Conservation (phyloP, 2,329 filamentous ascomycete species). For the Fusarium miscanthi region DNA sequence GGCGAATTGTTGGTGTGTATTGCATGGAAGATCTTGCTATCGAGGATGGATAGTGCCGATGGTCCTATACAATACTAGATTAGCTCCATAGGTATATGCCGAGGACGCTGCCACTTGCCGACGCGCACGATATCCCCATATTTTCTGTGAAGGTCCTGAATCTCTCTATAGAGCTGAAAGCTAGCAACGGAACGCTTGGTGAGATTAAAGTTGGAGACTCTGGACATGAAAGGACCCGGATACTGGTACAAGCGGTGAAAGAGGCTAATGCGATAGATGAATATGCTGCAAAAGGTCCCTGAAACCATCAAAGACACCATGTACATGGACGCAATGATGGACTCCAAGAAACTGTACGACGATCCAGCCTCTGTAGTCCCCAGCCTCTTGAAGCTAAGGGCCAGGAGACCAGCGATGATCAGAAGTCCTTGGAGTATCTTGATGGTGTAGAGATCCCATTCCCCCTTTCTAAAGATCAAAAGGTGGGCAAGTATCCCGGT, state of each 20-base stretch:
- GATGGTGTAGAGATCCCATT: not conserved
- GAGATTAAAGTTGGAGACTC: not conserved
- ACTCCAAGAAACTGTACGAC: not conserved
- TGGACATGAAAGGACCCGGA: not conserved
- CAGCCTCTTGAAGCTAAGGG: not conserved
- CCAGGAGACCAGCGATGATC: accelerated
- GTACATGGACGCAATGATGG: not conserved
- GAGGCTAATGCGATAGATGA: not conserved
- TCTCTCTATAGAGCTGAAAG: not conserved
- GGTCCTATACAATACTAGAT: not conserved
- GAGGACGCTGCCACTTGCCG: not conserved
- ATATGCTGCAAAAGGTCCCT: not conserved
- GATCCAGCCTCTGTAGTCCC: accelerated
- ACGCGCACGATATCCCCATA: not conserved
- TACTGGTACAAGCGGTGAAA: not conserved
- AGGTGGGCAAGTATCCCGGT: not conserved
- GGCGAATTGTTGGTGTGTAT: not conserved
- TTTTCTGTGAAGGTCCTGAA: not conserved
- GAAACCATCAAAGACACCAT: not conserved
- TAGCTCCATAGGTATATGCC: accelerated
- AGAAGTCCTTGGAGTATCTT: not conserved
- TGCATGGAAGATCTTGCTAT: not conserved
- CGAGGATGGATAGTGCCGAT: not conserved
- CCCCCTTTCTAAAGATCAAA: not conserved
- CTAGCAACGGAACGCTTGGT: not conserved